phyloP scores from a whole-genome alignment of 2,329 filamentous ascomycete species.

The Xylaria sp. region DNA sequence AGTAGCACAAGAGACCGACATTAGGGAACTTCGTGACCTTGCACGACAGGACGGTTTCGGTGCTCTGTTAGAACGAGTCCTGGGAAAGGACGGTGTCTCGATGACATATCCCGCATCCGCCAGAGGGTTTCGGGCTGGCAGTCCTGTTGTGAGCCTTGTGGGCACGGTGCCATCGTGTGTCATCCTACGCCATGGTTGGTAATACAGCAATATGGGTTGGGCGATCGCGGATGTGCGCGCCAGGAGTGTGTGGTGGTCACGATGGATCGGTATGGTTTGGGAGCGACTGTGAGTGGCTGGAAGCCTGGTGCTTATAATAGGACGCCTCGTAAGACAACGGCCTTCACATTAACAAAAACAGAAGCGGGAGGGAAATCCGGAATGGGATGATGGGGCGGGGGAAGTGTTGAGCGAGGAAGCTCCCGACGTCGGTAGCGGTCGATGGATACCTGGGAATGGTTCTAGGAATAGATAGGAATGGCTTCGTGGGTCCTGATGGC shows the following conservation, averaged over 20 bases:
- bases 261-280: not conserved
- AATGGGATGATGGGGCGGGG: not conserved
- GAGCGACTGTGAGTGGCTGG: not conserved
- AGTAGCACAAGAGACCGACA: conserved; percentile 11
- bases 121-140: conserved; percentile 10
- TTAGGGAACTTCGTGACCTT: conserved; percentile 18
- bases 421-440: not conserved
- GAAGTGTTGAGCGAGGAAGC: not conserved
- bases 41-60: conserved; percentile 31
- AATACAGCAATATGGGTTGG: conserved; percentile 2
- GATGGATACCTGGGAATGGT: not conserved
- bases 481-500: conserved; percentile 16
- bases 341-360: not conserved
- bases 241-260: not conserved
- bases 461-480: conserved; percentile 2
- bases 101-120: not conserved
- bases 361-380: not conserved
- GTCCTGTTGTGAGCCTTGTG: conserved; percentile 21
- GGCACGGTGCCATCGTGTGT: conserved; percentile 23
- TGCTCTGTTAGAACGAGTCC: conserved; percentile 24
- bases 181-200: conserved; percentile 15
- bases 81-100: conserved; percentile 7
- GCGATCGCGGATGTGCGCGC: not conserved
- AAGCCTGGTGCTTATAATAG: not conserved
- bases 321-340: not conserved